Percentiles rank a stretch among this genome's conserved stretches.
These are phyloP conservation scores for Trebouxiophyceae sp. DNA, from an alignment of 163 green algal species.

Conservation along the genomic window DNA sequence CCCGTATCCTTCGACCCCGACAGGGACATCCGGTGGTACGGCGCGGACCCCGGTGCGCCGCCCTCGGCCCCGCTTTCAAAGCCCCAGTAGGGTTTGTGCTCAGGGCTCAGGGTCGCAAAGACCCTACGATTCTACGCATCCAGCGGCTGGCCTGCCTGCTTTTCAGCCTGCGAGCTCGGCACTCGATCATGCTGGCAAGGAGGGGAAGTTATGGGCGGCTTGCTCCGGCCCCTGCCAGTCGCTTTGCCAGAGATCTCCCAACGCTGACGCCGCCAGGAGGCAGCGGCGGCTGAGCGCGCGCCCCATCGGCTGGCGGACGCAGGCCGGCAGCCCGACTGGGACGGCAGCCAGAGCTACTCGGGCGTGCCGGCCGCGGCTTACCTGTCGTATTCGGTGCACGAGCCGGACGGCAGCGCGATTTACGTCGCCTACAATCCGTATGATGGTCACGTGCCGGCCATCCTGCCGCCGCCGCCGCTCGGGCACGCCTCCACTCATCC, in stretches of 20 bases:
- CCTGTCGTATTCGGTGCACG: neutral
- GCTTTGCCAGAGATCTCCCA: no score
- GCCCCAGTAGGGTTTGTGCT: neutral
- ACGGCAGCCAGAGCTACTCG: neutral
- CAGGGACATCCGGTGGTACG: neutral
- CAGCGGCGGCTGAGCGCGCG: neutral
- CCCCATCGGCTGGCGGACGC: neutral
- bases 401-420: neutral
- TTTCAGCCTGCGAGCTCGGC: no score
- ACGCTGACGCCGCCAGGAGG: no score
- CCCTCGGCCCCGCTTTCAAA: neutral
- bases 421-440: constrained; percentile 1
- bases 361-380: neutral
- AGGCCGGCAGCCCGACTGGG: constrained; percentile 4
- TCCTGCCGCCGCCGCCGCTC: neutral
- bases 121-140: no score
- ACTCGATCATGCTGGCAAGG: no score
- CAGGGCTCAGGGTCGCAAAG: neutral
- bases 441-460: neutral
- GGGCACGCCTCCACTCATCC: neutral
- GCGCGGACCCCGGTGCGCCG: constrained; percentile 2
- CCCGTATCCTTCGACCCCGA: neutral
- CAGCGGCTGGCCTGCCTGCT: no score
- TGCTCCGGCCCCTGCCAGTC: no score
- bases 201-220: neutral